Percentiles rank a stretch among this genome's conserved stretches.
Conservation (phyloP, 2,329 filamentous ascomycete species). For the Talaromyces sp. region DNA sequence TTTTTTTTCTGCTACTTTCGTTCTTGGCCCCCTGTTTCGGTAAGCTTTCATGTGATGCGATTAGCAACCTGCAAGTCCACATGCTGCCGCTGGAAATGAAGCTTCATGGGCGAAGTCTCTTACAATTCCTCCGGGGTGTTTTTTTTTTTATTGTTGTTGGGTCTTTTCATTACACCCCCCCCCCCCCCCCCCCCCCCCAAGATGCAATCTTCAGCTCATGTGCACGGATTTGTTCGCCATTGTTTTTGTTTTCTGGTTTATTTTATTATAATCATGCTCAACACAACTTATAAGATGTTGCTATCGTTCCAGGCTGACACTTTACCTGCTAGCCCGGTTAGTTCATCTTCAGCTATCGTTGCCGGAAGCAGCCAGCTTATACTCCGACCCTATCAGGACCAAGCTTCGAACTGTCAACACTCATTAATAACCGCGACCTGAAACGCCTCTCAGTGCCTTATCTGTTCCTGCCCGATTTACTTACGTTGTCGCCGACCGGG, state of each 20-base stretch:
- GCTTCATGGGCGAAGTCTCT: conserved; percentile 3
- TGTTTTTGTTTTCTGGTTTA: no score
- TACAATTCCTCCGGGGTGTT: no score
- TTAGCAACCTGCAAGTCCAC: conserved; percentile 1
- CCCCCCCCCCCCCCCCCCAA: no score
- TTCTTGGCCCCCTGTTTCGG: conserved; percentile 11
- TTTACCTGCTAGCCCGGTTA: neutral
- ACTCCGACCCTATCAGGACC: conserved; percentile 12
- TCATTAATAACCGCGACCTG: neutral
- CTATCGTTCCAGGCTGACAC: conserved; percentile 7
- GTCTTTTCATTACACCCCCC: no score
- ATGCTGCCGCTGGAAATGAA: conserved; percentile 4
- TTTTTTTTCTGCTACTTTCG: neutral
- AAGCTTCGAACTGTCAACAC: neutral
- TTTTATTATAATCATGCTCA: neutral
- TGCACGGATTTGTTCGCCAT: neutral
- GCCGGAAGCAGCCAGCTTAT: conserved; percentile 16
- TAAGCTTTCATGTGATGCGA: conserved; percentile 13
- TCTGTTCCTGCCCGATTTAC: conserved; percentile 28
- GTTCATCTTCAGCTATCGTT: conserved; percentile 4
- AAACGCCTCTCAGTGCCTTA: conserved; percentile 6
- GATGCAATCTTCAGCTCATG: neutral
- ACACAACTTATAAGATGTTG: neutral
- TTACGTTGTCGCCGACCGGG: conserved; percentile 32
- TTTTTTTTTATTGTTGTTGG: no score